Conservation (phyloP, 2,329 filamentous ascomycete species). For the Venturia carpophila region DNA sequence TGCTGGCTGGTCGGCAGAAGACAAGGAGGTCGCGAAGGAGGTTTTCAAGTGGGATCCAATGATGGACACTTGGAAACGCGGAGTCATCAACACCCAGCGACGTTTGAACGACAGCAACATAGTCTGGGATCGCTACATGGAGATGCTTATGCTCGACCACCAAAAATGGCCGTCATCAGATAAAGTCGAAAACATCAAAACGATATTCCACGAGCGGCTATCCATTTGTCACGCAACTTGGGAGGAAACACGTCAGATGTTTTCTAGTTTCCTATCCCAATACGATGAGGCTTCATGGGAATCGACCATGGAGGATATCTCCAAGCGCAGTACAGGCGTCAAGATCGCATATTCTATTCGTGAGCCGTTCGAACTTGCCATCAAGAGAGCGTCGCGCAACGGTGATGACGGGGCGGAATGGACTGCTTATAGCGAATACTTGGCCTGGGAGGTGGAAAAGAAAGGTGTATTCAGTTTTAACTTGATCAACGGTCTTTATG, state of each 20-base stretch:
- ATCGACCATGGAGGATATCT: constrained; percentile 61
- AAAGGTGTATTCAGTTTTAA: constrained; percentile 46
- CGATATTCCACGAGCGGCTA: constrained; percentile 63
- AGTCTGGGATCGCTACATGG: constrained; percentile 72
- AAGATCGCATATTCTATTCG: constrained; percentile 58
- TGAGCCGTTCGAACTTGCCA: constrained; percentile 59
- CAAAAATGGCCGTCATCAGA: constrained; percentile 47
- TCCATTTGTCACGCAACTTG: constrained; percentile 62
- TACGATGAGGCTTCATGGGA: constrained; percentile 68
- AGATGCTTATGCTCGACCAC: constrained; percentile 62
- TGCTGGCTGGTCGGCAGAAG: constrained; percentile 51
- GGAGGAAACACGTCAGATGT: constrained; percentile 66
- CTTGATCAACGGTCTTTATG: constrained; percentile 58
- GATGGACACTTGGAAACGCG: constrained; percentile 62
- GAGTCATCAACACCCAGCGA: constrained; percentile 62
- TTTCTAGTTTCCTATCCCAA: constrained; percentile 65
- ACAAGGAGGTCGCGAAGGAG: constrained; percentile 60
- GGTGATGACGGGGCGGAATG: constrained; percentile 52
- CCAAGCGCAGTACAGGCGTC: constrained; percentile 53
- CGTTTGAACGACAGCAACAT: constrained; percentile 68
- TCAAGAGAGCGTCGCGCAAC: constrained; percentile 51
- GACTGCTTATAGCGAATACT: constrained; percentile 55
- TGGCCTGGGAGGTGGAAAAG: constrained; percentile 73
- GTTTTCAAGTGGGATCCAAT: constrained; percentile 62
- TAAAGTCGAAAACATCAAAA: constrained; percentile 56